Evolutionary conservation across 345 rosid species (phyloP), one percentile per base, ranked within the genome.

Genomic region (Mallotus nudiflorus): DNA sequence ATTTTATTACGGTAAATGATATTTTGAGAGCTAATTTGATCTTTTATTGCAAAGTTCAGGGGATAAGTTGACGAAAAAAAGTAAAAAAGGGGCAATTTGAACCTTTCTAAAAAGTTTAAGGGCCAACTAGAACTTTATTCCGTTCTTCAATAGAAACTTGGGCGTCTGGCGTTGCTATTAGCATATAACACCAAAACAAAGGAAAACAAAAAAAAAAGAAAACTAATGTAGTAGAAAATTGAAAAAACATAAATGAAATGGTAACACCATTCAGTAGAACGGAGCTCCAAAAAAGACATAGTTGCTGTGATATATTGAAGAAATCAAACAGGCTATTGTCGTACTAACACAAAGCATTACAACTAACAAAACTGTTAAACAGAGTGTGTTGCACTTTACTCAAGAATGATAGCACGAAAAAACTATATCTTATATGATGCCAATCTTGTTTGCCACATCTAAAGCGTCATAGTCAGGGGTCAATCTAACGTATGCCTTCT

Each of bases 401-500:
- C 20, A 14, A 10, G 45, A 56, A 19, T n/a, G 42, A 49, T 16
- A 22, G 59, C 18, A 10, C 49, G n/a, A 63, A 27, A 64, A 56
- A 69, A 45, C 24, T 9, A 19, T 10, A 15, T 22, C 37, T 66
- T 76, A 71, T 24, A 76, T 66, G 57, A 71, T 76, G 11, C 75
- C 75, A 45, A 76, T 71, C 65, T 76, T 71, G 72, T 61, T 76
- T 15, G 80, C 80, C 20, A 72, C 80, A 66, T 77, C 76, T 61
- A 77, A 67, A 3, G 88, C 89, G 75, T 87, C 93, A 19, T 86
- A 88, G 61, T 83, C 95, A 0, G 87, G 89, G 40, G 89, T 86
- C 75, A 86, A 72, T 83, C 93, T 84, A 42, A 87, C 92, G 66
- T 86, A 87, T 3, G 96, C 88, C 75, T 87, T 88, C 81, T 88